These are phyloP conservation scores for Arthroderma uncinatum DNA, from an alignment of 2,329 filamentous ascomycete genomes.

Conservation along the genomic window DNA sequence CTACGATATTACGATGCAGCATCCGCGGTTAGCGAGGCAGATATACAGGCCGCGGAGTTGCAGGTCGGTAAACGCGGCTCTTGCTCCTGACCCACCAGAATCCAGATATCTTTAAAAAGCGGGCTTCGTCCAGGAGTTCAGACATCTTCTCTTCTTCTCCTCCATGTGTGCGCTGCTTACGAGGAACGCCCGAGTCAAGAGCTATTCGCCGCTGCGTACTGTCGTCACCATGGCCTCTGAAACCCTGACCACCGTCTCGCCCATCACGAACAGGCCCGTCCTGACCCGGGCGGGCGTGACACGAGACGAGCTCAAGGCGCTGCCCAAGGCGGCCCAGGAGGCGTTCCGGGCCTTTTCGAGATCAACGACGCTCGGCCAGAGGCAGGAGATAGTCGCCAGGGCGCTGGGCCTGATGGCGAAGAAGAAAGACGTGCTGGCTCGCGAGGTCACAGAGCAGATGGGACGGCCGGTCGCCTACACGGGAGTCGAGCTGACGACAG, in stretches of 20 bases:
- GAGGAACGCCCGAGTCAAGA: not conserved
- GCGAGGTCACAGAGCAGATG: slow-evolving; percentile 89
- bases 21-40: too few species aligned
- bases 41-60: not conserved
- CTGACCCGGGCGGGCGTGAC: slow-evolving; percentile 67
- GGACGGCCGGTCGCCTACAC: slow-evolving; percentile 83
- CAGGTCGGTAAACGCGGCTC: slow-evolving; percentile 2
- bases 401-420: slow-evolving; percentile 60
- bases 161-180: not conserved
- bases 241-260: slow-evolving; percentile 69
- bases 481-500: slow-evolving; percentile 70
- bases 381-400: slow-evolving; percentile 69
- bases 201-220: not conserved
- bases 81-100: not conserved
- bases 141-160: not conserved
- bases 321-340: slow-evolving; percentile 60
- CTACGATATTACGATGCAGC: too few species aligned
- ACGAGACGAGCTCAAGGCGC: slow-evolving; percentile 53
- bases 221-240: slow-evolving; percentile 39
- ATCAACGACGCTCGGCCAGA: slow-evolving; percentile 63
- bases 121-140: not conserved
- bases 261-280: slow-evolving; percentile 74
- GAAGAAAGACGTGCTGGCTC: slow-evolving; percentile 67
- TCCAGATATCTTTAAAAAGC: slow-evolving; percentile 5
- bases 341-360: slow-evolving; percentile 69